A percentile compares a stretch with the other conserved stretches of the same genome.
These are phyloP conservation scores for Globisporangium paddicum DNA, from an alignment of 352 stramenopile species.

Conservation along the genomic window DNA sequence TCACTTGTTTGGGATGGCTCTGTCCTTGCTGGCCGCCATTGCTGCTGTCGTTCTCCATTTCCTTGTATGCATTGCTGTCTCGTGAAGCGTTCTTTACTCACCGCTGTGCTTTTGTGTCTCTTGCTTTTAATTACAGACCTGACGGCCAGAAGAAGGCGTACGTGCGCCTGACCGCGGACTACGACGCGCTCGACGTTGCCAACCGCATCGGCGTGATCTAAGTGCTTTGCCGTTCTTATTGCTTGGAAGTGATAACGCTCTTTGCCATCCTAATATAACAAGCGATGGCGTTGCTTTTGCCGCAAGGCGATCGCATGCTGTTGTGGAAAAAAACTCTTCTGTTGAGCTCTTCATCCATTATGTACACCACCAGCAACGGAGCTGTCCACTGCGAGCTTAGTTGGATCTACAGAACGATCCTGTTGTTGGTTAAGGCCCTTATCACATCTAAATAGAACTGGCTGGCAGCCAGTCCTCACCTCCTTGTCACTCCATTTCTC, in stretches of 20 bases:
- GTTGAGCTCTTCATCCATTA: not conserved
- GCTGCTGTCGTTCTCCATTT: constrained; percentile 24
- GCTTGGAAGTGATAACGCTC: constrained; percentile 36
- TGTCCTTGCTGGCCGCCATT: not conserved
- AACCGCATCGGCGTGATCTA: constrained; percentile 99
- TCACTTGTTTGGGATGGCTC: not conserved
- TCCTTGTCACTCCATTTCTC: not conserved
- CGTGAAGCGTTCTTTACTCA: constrained; percentile 17
- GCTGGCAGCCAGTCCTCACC: constrained; percentile 3
- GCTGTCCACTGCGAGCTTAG: not conserved
- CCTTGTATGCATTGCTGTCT: constrained; percentile 12
- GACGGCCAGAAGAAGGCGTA: constrained; percentile 99
- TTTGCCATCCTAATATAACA: constrained; percentile 61
- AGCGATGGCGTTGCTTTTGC: constrained; percentile 10
- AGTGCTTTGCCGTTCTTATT: constrained; percentile 37
- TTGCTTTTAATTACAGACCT: constrained; percentile 72
- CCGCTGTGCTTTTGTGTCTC: constrained; percentile 18
- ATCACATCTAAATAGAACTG: constrained; percentile 9
- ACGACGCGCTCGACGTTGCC: constrained; percentile 99
- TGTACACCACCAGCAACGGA: not conserved
- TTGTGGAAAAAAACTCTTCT: constrained; percentile 3
- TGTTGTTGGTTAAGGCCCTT: constrained; percentile 2
- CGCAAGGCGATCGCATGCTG: constrained; percentile 7
- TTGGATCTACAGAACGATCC: not conserved
- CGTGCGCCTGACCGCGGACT: constrained; percentile 97